These are phyloP conservation scores for Teratosphaeria epicoccoides DNA, from an alignment of 2,329 filamentous ascomycete species.

Conservation along the genomic window DNA sequence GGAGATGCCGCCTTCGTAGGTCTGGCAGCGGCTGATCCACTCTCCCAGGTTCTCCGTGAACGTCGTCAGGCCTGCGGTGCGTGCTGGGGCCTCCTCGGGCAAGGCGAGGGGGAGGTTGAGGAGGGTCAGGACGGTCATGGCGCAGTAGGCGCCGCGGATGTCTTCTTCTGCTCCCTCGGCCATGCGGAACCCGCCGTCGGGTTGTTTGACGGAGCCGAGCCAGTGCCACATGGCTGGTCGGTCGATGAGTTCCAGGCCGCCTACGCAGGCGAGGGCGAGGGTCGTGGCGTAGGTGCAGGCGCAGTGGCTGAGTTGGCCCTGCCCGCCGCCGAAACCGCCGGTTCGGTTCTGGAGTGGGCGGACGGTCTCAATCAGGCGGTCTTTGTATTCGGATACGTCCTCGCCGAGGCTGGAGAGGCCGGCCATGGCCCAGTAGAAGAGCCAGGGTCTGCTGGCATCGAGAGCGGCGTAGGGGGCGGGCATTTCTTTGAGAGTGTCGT, in stretches of 20 bases:
- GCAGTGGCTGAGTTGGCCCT: conserved; percentile 78
- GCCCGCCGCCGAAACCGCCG: conserved; percentile 89
- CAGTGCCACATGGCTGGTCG: conserved; percentile 82
- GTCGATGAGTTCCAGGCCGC: conserved; percentile 66
- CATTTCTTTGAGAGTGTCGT: conserved; percentile 45
- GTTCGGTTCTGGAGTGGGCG: conserved; percentile 67
- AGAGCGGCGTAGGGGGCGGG: conserved; percentile 61
- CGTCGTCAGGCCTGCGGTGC: conserved; percentile 49
- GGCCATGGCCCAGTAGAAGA: conserved; percentile 83
- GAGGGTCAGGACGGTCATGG: conserved; percentile 71
- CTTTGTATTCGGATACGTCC: conserved; percentile 55
- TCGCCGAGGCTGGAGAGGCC: conserved; percentile 67
- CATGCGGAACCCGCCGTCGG: conserved; percentile 82
- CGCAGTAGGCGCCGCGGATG: conserved; percentile 88
- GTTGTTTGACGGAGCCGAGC: conserved; percentile 76
- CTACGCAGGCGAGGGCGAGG: conserved; percentile 67
- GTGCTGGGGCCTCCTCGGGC: conserved; percentile 58
- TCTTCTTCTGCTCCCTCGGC: conserved; percentile 82
- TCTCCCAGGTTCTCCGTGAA: conserved; percentile 66
- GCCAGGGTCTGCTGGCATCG: conserved; percentile 86
- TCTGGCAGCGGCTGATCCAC: conserved; percentile 82
- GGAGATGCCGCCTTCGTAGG: conserved; percentile 88
- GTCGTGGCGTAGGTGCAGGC: conserved; percentile 81
- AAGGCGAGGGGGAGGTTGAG: conserved; percentile 74
- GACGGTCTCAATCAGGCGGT: conserved; percentile 58